These are phyloP conservation scores for Larix kaempferi DNA, from an alignment of 75 land plant species.

Conservation along the genomic window DNA sequence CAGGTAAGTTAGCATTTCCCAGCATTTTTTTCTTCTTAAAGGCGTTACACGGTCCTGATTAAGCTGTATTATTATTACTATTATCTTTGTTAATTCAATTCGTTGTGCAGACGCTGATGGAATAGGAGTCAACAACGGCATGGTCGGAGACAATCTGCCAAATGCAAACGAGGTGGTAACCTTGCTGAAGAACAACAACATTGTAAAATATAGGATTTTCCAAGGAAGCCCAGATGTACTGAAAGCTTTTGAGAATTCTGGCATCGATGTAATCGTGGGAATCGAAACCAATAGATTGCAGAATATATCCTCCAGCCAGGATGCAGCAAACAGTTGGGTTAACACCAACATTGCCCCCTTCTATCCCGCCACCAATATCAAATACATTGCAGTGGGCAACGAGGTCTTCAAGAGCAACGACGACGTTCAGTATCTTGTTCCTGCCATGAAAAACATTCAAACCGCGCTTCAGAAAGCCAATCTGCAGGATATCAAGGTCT, in stretches of 20 bases:
- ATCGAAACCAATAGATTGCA: background rate
- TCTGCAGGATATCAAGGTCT: constrained; percentile 31
- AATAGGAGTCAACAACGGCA: constrained; percentile 9
- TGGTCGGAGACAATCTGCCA: constrained; percentile 7
- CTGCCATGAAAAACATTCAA: too few relatives aligned
- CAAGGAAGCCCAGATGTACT: constrained; percentile 10
- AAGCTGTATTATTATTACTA: too few relatives aligned
- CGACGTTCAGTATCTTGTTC: constrained; percentile 17
- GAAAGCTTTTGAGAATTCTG: constrained; percentile 1
- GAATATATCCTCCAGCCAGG: constrained; percentile 32
- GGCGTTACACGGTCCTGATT: too few relatives aligned
- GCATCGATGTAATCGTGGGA: constrained; percentile 1
- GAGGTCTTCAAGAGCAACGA: constrained; percentile 52
- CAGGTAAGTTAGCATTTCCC: too few relatives aligned
- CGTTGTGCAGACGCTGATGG: background rate
- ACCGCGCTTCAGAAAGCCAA: too few relatives aligned
- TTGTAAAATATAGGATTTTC: constrained; percentile 35
- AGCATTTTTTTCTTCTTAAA: too few relatives aligned
- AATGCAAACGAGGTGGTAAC: constrained; percentile 1
- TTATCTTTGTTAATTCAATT: too few relatives aligned
- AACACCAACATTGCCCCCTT: constrained; percentile 31
- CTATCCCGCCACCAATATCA: constrained; percentile 44
- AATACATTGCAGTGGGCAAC: constrained; percentile 56
- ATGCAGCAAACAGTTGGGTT: constrained; percentile 49
- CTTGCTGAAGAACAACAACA: constrained; percentile 15